phyloP scores from a whole-genome alignment of 495 filamentous ascomycete genomes.

The Oidiodendron maius region DNA sequence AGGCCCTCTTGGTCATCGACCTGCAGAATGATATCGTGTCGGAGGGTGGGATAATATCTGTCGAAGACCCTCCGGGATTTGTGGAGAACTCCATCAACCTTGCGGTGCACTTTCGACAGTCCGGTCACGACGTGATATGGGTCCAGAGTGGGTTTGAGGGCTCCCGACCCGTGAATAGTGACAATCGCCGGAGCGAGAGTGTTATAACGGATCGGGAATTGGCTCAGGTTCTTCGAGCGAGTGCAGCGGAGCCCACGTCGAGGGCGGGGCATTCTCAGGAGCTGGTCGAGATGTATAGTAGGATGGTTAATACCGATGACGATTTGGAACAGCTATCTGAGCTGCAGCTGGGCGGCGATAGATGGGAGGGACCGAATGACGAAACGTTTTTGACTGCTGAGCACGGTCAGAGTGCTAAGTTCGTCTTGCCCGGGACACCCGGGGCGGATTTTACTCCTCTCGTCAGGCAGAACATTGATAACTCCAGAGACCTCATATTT shows the following conservation, averaged over 20 bases:
- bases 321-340: constrained; percentile 18
- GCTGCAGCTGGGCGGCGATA: constrained; percentile 9
- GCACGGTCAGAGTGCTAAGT: constrained; percentile 40
- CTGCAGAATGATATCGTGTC: constrained; percentile 89
- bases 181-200: constrained; percentile 28
- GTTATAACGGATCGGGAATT: constrained; percentile 31
- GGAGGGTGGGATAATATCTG: constrained; percentile 59
- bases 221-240: background rate
- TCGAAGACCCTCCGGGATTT: constrained; percentile 58
- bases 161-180: constrained; percentile 17
- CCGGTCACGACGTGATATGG: constrained; percentile 64
- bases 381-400: constrained; percentile 59
- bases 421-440: constrained; percentile 51
- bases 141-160: constrained; percentile 68
- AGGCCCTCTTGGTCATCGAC: constrained; percentile 80
- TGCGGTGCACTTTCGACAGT: constrained; percentile 61
- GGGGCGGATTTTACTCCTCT: constrained; percentile 64
- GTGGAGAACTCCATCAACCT: constrained; percentile 61
- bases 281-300: constrained; percentile 2
- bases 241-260: background rate
- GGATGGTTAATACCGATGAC: constrained; percentile 12
- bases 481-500: constrained; percentile 58
- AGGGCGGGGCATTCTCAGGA: constrained; percentile 3
- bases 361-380: constrained; percentile 21
- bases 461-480: constrained; percentile 49